Evolutionary conservation across 1,139 yeast species (phyloP), one percentile per base, ranked within the genome.

Genomic region (Debaryomycetaceae sp.): DNA sequence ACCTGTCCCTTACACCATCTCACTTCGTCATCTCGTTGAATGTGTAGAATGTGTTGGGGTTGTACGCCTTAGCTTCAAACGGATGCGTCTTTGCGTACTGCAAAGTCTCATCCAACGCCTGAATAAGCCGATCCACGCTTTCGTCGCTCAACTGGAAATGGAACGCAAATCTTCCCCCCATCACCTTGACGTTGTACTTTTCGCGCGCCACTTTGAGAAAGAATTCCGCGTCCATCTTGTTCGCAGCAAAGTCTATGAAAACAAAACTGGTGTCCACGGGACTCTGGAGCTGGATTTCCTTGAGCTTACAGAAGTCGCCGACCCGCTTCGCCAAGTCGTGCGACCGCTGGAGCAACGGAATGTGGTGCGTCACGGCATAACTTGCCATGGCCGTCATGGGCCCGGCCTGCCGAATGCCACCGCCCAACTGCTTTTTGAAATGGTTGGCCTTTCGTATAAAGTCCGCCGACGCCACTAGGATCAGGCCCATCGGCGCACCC

Each of bases 101-200:
- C 44, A 58, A 62, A 28, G 82, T 69, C 40, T 77, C 82, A 30
- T 62, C 45, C 23, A 82, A 55, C 10, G 81, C 79, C 30, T 51
- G 45, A 47, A 79, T 80, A 31, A 82, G 63, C 27, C 59, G 65
- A 33, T 78, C 87, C 29, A 85, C 67, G 30, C 85, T 70, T 31
- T 76, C 75, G 22, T 65, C 67, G 22, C 77, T 61, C 34, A 73
- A 69, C 55, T 86, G 96, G 56, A 78, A 83, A 51, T 85, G 95
- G 65, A 86, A 78, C 2, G 93, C 90, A 30, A 87, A 57, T 44
- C 94, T 66, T 23, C 76, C 75, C 36, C 90, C 90, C 72, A 72
- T 69, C 25, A 82, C 56, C 42, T 71, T 77, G 38, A 87, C 66
- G 27, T 74, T 72, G 29, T 39, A 35, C 30, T 77, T 62, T 43